These are phyloP conservation scores for Stephanocyclus meneghinianus DNA, from an alignment of 352 stramenopile species.

Conservation along the genomic window DNA sequence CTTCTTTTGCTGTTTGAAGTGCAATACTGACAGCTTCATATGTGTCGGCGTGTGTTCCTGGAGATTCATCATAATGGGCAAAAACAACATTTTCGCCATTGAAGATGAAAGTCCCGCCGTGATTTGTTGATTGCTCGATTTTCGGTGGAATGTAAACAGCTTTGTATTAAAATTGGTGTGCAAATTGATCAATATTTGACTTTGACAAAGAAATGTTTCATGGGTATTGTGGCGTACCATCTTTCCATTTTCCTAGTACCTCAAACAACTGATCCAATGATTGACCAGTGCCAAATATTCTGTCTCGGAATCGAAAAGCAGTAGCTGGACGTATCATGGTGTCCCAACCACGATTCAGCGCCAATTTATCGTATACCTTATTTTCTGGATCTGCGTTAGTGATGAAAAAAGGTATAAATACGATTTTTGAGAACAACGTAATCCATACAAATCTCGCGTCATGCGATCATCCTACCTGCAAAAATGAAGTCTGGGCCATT, in stretches of 20 bases:
- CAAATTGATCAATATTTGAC: neutral
- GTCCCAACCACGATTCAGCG: constrained; percentile 62
- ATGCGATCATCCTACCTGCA: constrained; percentile 17
- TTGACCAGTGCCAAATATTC: constrained; percentile 41
- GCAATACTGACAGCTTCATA: constrained; percentile 53
- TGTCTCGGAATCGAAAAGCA: constrained; percentile 62
- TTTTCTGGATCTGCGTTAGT: constrained; percentile 59
- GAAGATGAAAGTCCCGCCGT: constrained; percentile 78
- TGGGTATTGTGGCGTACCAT: constrained; percentile 39
- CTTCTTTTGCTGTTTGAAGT: constrained; percentile 40
- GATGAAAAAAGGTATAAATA: neutral
- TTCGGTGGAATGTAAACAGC: constrained; percentile 75
- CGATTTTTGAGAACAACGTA: neutral
- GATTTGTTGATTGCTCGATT: constrained; percentile 69
- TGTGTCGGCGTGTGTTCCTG: constrained; percentile 59
- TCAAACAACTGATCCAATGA: constrained; percentile 30
- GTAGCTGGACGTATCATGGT: constrained; percentile 71
- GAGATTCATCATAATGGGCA: constrained; percentile 75
- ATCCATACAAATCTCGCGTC: neutral
- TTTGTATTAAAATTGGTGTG: neutral
- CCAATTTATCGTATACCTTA: constrained; percentile 58
- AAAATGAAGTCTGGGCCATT: constrained; percentile 57
- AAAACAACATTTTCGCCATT: constrained; percentile 56
- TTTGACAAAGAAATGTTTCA: no score
- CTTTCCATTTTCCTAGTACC: constrained; percentile 71